Evolutionary conservation across 116 monocot genomes (phyloP).

Genomic region (Phalaenopsis hybrid): DNA sequence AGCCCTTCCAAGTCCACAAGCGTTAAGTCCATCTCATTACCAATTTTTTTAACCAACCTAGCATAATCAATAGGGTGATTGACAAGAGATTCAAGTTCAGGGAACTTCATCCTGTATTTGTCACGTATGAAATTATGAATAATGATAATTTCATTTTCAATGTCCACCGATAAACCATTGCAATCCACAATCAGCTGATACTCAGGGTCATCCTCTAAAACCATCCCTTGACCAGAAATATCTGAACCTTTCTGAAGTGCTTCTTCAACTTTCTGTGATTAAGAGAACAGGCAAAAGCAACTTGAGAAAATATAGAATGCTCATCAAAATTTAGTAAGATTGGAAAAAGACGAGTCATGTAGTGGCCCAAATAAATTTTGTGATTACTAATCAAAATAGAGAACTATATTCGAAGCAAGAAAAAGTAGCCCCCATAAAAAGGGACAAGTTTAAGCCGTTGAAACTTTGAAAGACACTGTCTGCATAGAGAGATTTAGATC

Average conservation of each 20-base stretch:
- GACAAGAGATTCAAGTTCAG: constrained; percentile 95
- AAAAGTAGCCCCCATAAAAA: not conserved
- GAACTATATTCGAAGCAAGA: not conserved
- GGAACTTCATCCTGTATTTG: constrained; percentile 90
- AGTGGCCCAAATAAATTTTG: not conserved
- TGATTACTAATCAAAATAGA: not conserved
- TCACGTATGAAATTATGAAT: constrained; percentile 99
- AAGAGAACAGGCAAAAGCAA: constrained; percentile 5
- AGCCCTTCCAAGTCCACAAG: constrained; percentile 97
- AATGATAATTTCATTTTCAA: constrained; percentile 89
- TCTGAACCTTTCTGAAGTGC: constrained; percentile 69
- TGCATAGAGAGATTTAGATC: not conserved
- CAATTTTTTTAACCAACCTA: constrained; percentile 94
- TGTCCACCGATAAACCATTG: constrained; percentile 94
- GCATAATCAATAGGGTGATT: constrained; percentile 98
- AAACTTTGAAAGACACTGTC: not conserved
- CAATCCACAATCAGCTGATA: constrained; percentile 97
- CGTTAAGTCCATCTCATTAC: constrained; percentile 90
- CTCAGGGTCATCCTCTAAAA: constrained; percentile 92
- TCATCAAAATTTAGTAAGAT: not conserved
- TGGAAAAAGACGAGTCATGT: not conserved
- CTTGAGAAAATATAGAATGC: constrained; percentile 3
- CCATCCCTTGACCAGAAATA: constrained; percentile 44
- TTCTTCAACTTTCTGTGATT: constrained; percentile 84
- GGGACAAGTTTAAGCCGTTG: not conserved